These are phyloP conservation scores for Rhizophora apiculata DNA, from an alignment of 345 rosid genomes.

Conservation along the genomic window DNA sequence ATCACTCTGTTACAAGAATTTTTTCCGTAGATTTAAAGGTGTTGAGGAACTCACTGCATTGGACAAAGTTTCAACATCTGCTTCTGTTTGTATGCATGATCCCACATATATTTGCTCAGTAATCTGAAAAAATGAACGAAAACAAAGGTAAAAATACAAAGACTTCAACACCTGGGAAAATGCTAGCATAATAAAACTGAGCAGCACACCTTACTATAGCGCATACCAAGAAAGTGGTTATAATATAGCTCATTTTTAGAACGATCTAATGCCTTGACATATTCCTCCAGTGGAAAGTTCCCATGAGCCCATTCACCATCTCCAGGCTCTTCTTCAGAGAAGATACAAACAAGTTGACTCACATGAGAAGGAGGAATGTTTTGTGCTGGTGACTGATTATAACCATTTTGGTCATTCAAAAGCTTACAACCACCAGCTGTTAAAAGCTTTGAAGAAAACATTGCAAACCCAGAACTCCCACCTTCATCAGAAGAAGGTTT, in stretches of 20 bases:
- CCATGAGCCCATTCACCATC: constrained; percentile 94
- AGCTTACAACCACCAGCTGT: constrained; percentile 58
- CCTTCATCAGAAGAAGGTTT: constrained; percentile 39
- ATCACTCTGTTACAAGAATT: not conserved
- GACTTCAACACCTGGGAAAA: not conserved
- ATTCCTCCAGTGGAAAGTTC: constrained; percentile 84
- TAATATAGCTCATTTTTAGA: constrained; percentile 86
- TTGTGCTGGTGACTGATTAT: constrained; percentile 26
- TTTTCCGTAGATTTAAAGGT: constrained; percentile 4
- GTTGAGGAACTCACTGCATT: constrained; percentile 46
- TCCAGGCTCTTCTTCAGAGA: constrained; percentile 65
- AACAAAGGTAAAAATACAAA: not conserved
- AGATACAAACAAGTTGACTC: constrained; percentile 59
- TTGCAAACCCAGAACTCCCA: constrained; percentile 72
- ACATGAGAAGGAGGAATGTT: constrained; percentile 45
- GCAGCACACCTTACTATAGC: constrained; percentile 71
- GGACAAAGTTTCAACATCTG: constrained; percentile 66
- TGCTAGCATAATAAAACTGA: not conserved
- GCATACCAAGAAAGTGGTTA: constrained; percentile 86
- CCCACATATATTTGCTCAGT: constrained; percentile 90
- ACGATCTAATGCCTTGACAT: constrained; percentile 77
- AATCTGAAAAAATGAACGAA: constrained; percentile 44
- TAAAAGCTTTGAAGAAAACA: constrained; percentile 73
- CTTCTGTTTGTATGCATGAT: constrained; percentile 80
- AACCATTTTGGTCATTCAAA: constrained; percentile 40